A percentile compares a stretch with the other conserved stretches of the same genome.
These are phyloP conservation scores for Sporothrix variecibatus DNA, from an alignment of 2,329 filamentous ascomycete genomes.

Conservation along the genomic window DNA sequence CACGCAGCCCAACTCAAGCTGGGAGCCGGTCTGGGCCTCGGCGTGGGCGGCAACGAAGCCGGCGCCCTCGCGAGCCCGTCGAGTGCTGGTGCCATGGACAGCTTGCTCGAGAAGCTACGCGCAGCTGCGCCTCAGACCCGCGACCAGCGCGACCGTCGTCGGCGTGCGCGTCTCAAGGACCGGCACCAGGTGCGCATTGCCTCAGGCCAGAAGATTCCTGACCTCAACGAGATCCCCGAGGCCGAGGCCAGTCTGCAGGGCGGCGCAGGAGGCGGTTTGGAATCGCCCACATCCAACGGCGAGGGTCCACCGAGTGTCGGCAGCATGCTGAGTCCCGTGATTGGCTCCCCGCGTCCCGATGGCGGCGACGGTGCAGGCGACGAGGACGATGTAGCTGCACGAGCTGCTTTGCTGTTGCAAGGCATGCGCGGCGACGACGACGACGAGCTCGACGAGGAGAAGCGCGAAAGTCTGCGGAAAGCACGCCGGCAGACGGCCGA, in stretches of 20 bases:
- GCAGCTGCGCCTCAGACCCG: conserved; percentile 87
- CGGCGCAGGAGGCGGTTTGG: conserved; percentile 36
- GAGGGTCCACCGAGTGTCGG: conserved; percentile 49
- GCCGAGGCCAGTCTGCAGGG: conserved; percentile 45
- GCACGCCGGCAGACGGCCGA: conserved; percentile 71
- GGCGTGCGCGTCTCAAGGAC: conserved; percentile 86
- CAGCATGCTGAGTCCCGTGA: conserved; percentile 54
- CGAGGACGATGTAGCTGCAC: conserved; percentile 77
- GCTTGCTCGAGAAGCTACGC: conserved; percentile 88
- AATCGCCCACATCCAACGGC: conserved; percentile 37
- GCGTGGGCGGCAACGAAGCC: conserved; percentile 44
- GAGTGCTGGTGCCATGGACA: conserved; percentile 91
- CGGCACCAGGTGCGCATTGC: conserved; percentile 86
- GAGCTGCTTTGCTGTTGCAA: conserved; percentile 80
- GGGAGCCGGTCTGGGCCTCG: conserved; percentile 43
- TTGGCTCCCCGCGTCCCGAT: conserved; percentile 45
- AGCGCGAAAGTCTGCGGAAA: conserved; percentile 63
- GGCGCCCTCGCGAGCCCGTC: conserved; percentile 61
- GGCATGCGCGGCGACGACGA: conserved; percentile 71
- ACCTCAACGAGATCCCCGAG: conserved; percentile 64
- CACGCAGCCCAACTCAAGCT: conserved; percentile 68
- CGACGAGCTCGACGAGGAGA: conserved; percentile 57
- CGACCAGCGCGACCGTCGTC: conserved; percentile 84
- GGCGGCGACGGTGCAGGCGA: conserved; percentile 75
- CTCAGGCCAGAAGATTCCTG: conserved; percentile 85